Percentiles rank a stretch among this genome's conserved stretches.
Evolutionary conservation across 306 rosid genomes (phyloP).

Genomic region (Cucumis sativus): DNA sequence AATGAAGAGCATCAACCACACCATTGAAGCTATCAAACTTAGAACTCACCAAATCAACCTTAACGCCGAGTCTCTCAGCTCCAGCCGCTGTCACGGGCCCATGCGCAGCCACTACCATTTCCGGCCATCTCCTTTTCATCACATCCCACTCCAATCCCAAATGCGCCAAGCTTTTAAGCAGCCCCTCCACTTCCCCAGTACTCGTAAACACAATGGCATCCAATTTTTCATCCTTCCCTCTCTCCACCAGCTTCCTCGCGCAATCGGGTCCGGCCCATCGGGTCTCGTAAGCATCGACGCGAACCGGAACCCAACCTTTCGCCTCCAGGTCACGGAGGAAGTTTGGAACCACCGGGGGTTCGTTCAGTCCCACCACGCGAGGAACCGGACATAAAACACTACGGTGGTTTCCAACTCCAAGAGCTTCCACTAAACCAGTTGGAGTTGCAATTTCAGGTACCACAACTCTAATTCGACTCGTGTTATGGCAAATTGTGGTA

Average conservation of each 20-base stretch:
- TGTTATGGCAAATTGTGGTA: constrained; percentile 16
- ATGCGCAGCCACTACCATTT: constrained; percentile 50
- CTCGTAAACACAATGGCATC: constrained; percentile 63
- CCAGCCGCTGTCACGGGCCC: constrained; percentile 65
- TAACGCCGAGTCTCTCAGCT: constrained; percentile 47
- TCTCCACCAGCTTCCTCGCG: constrained; percentile 36
- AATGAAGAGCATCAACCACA: constrained; percentile 38
- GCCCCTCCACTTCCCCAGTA: constrained; percentile 75
- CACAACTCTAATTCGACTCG: constrained; percentile 21
- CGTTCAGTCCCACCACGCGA: constrained; percentile 33
- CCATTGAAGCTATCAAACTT: constrained; percentile 62
- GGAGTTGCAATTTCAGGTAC: constrained; percentile 53
- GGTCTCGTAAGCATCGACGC: constrained; percentile 64
- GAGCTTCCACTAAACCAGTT: constrained; percentile 22
- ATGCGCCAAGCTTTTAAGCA: constrained; percentile 47
- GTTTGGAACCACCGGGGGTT: constrained; percentile 61
- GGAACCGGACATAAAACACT: constrained; percentile 52
- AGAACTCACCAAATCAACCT: constrained; percentile 57
- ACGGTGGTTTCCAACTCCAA: constrained; percentile 34
- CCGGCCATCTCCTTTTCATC: constrained; percentile 33
- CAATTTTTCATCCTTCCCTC: constrained; percentile 26
- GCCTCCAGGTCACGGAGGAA: constrained; percentile 35
- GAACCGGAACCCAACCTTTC: constrained; percentile 34
- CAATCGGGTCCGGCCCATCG: constrained; percentile 51
- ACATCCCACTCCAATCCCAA: constrained; percentile 36